Evolutionary conservation across 345 rosid genomes (phyloP), one percentile per base, ranked within the genome.

Genomic region (Stellera chamaejasme): DNA sequence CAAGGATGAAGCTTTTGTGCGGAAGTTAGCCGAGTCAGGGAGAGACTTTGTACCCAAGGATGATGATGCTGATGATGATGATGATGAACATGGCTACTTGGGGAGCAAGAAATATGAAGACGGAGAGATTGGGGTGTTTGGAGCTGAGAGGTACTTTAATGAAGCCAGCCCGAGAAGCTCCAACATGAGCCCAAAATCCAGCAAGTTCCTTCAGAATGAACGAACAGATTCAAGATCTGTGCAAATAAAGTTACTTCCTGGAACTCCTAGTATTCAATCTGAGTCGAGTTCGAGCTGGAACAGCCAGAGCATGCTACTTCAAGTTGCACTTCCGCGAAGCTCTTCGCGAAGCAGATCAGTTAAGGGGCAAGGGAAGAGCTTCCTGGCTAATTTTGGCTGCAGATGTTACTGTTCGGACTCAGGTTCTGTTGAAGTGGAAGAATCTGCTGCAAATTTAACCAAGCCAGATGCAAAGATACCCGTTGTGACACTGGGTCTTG

Each of bases 81-180:
- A 72, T 15, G 50, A 59, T 28, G 55, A 57, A 55, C 56, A 52
- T 60, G 62, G 5, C 54, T 52, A 61, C 63, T 66, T 36, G 19
- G 55, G 50, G 15, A 67, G 64, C 68, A 72, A 79, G 68, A 72
- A 71, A 61, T 82, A 75, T 26, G 90, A 82, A 28, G 92, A 86
- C 48, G 69, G 75, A 61, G 97, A 84, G 64, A 82, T 90, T 27
- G 85, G 90, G 55, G 83, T 90, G 39, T 90, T 90, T 26, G 72
- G 83, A 56, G 97, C 97, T 23, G 97, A 90, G 68, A 90, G 78
- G 55, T 90, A 90, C 60, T 90, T 90, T 71, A 82, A 76, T 39
- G 90, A 87, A 57, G 74, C 66, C 45, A 64, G 72, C 59, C 73
- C 82, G 27, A 69, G 70, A 71, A 43, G 65, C 50, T 13, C 64